Evolutionary conservation across 2,329 filamentous ascomycete genomes (phyloP), one percentile per base, ranked within the genome.

Genomic region (Dothistroma septosporum): DNA sequence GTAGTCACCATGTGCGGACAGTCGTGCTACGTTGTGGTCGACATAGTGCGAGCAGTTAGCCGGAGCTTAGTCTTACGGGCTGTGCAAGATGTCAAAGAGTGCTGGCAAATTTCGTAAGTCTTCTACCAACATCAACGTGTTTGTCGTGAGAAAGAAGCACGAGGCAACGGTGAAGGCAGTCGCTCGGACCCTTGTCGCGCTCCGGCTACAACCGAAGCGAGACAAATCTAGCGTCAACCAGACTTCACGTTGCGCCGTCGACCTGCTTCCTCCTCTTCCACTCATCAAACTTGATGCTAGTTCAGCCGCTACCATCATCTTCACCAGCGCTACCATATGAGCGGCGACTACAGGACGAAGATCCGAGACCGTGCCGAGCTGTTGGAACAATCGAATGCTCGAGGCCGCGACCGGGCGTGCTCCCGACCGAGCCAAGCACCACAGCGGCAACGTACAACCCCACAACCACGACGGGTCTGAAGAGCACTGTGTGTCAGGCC

Each of bases 1-100:
- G 57, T 58, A 11, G 47, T 16, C 19, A 32, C 37, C 55, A 53
- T 58, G 47, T 58, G 56, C 22, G 37, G 41, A 31, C 24, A 31
- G 19, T 28, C 16, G 28, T 53, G n/a, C 50, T 53, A 53, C 31
- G 50, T 12, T 21, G 24, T 35, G 4, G 50, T 22, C 8, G 31
- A 28, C n/a, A 53, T 21, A 12, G 31, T 32, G n/a, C 16, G 50
- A 53, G 8, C 35, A 21, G 8, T 35, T 8, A 35, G 50, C 28
- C 33, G 4, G 21, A 21, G n/a, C 41, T 19, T 44, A 19, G 41
- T 44, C 41, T 14, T n/a, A 16, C 2, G 41, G 19, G 12, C 8
- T 16, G 33, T 37, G 33, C 33, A 11, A 16, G 10, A 14, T 44
- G 41, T 44, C 9, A 9, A 44, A 5, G n/a, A 9, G 16, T n/a